These are phyloP conservation scores for Suhomyces ambrosiae DNA, from an alignment of 1,139 yeast species.

Conservation along the genomic window DNA sequence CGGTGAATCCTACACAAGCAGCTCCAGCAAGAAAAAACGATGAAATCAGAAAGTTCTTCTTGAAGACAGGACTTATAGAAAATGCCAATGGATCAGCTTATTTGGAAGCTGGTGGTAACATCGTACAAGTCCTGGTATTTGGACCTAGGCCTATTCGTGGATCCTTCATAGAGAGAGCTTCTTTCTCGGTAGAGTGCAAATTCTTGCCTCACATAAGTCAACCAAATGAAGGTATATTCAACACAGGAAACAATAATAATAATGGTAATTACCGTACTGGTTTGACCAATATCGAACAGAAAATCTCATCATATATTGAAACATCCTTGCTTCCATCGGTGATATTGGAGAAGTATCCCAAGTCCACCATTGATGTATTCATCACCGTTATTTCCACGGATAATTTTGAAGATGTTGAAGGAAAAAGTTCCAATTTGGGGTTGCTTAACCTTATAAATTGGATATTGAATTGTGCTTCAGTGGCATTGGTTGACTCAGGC, in stretches of 20 bases:
- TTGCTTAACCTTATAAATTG: constrained; percentile 45
- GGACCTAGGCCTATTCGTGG: constrained; percentile 91
- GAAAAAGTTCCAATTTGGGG: constrained; percentile 32
- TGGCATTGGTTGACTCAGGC: constrained; percentile 83
- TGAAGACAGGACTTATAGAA: constrained; percentile 62
- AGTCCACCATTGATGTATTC: constrained; percentile 81
- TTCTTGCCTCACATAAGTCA: constrained; percentile 53
- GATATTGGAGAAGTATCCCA: constrained; percentile 76
- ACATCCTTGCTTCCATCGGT: constrained; percentile 64
- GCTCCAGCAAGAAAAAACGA: constrained; percentile 13
- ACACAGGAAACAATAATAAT: constrained; percentile 21
- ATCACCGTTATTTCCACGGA: constrained; percentile 62
- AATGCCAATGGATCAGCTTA: constrained; percentile 87
- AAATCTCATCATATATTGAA: constrained; percentile 55
- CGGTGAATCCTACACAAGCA: constrained; percentile 3
- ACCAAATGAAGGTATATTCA: constrained; percentile 35
- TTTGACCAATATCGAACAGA: constrained; percentile 51
- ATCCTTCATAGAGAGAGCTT: constrained; percentile 68
- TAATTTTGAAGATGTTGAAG: constrained; percentile 1
- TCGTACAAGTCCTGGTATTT: constrained; percentile 71
- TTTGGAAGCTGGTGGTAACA: constrained; percentile 64
- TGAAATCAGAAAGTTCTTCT: constrained; percentile 42
- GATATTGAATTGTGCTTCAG: constrained; percentile 60
- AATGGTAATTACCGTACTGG: constrained; percentile 41
- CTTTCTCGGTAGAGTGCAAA: constrained; percentile 67